phyloP scores from a whole-genome alignment of 768 basidiomycete genomes.

The Dacryopinax spathularia region DNA sequence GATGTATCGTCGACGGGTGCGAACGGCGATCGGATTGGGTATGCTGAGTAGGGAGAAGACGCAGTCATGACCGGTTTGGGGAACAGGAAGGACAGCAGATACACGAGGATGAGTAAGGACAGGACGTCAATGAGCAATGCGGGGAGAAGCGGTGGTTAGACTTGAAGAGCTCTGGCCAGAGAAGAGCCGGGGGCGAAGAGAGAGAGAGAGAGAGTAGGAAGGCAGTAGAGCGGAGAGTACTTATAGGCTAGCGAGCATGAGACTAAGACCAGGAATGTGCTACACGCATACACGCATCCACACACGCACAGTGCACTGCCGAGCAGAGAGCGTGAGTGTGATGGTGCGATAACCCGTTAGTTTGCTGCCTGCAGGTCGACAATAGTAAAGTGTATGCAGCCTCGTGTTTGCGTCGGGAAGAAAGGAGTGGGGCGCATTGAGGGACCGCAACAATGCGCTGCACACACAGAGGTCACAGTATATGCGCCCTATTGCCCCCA shows the following conservation, averaged over 20 bases:
- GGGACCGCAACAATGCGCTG: not conserved
- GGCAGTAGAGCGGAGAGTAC: not conserved
- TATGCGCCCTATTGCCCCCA: constrained; percentile 2
- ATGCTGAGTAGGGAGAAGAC: not conserved
- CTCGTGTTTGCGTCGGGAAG: not conserved
- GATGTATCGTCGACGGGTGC: constrained; percentile 4
- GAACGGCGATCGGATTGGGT: not conserved
- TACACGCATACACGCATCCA: not conserved
- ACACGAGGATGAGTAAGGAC: not conserved
- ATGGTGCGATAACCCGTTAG: constrained; percentile 3
- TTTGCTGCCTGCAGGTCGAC: constrained; percentile 1
- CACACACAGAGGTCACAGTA: not conserved
- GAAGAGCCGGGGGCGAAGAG: not conserved
- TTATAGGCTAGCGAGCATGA: not conserved
- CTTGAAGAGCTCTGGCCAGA: not conserved
- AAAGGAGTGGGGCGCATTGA: not conserved
- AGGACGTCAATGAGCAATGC: not conserved
- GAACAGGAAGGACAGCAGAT: not conserved
- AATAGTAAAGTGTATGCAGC: not conserved
- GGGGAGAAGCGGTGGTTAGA: not conserved
- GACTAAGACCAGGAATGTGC: not conserved
- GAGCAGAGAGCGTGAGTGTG: not conserved
- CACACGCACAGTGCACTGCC: too few relatives aligned
- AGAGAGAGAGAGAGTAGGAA: not conserved
- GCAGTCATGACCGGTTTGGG: not conserved